Evolutionary conservation across 2,329 filamentous ascomycete species (phyloP), one percentile per base, ranked within the genome.

Genomic region (Acarospora socialis): DNA sequence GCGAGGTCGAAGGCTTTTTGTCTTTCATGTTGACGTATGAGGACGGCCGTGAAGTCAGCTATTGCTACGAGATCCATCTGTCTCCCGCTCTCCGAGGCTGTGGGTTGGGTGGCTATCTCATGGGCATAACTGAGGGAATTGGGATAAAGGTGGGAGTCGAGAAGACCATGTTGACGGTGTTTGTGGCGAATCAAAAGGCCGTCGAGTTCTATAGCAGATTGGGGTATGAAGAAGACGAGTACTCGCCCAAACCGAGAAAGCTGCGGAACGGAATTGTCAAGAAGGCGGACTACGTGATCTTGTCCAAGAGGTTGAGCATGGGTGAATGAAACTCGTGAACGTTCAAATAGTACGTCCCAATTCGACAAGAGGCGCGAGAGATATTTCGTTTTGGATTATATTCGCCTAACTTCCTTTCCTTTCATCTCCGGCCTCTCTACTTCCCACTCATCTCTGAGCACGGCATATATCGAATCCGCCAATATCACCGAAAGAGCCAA

Each of bases 401-500:
- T 83, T 56, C 90, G 81, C 50, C 76, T 74, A 29, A 86, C 77
- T 42, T 92, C 82, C 56, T 87, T 87, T 30, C 84, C 90, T 37
- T 71, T 76, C 68, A 90, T 78, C 46, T 93, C 87, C 0, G 90
- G 90, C 42, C 87, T 64, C 50, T 94, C 83, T 4, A 82, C 70
- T 54, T 98, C 90, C 77, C 84, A 84, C 55, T 98, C 90, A 47
- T 98, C 90, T 37, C 90, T 65, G 39, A 98, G 61, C 4, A 86
- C 74, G 0, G 90, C 84, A 57, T 92, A 95, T 2, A 93, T 65
- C 32, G 83, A 66, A 52, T 98, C 90, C 7, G 81, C 83, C 5
- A 95, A 70, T 18, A 98, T 61, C 40, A 98, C 66, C 21, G 84
- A 86, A 44, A 92, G 67, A 0, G 83, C 90, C 15, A 98, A 55